phyloP scores from a whole-genome alignment of 192 early-diverging fungal genomes.

The Backusella macrospora region DNA sequence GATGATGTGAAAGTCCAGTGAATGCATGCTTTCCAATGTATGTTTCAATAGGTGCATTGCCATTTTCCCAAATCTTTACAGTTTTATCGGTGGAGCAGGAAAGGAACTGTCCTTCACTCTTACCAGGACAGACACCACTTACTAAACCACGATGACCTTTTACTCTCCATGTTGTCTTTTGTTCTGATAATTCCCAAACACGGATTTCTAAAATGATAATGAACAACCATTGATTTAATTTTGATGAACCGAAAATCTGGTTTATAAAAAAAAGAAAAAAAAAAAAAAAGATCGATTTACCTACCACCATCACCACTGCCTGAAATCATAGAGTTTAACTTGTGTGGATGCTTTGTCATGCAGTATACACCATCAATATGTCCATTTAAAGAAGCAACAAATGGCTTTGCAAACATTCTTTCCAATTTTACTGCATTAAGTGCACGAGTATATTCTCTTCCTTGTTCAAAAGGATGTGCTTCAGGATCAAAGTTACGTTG shows the following conservation, averaged over 20 bases:
- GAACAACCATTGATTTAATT: too few relatives aligned
- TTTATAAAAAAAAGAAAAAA: conserved; percentile 5
- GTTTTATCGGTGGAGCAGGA: conserved; percentile 95
- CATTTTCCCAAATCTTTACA: conserved; percentile 89
- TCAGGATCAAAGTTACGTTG: conserved; percentile 89
- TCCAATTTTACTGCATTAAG: conserved; percentile 94
- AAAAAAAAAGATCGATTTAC: background rate
- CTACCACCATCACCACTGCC: conserved; percentile 92
- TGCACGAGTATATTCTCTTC: conserved; percentile 93
- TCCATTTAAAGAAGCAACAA: conserved; percentile 85
- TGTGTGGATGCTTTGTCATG: conserved; percentile 92
- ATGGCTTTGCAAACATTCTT: conserved; percentile 96
- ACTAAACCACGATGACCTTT: conserved; percentile 86
- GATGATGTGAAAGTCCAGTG: conserved; percentile 90
- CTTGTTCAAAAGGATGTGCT: conserved; percentile 93
- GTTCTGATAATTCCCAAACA: conserved; percentile 84
- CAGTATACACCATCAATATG: conserved; percentile 96
- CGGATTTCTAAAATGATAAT: conserved; percentile 68
- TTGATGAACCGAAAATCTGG: too few relatives aligned
- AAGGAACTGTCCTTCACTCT: conserved; percentile 71
- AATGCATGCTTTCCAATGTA: conserved; percentile 82
- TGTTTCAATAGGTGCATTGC: conserved; percentile 65
- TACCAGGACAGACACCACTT: conserved; percentile 77
- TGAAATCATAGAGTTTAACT: conserved; percentile 80
- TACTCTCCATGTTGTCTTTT: conserved; percentile 77